Base-by-base conservation (phyloP, 345 rosid genomes). In the Carallia pectinifolia region DNA sequence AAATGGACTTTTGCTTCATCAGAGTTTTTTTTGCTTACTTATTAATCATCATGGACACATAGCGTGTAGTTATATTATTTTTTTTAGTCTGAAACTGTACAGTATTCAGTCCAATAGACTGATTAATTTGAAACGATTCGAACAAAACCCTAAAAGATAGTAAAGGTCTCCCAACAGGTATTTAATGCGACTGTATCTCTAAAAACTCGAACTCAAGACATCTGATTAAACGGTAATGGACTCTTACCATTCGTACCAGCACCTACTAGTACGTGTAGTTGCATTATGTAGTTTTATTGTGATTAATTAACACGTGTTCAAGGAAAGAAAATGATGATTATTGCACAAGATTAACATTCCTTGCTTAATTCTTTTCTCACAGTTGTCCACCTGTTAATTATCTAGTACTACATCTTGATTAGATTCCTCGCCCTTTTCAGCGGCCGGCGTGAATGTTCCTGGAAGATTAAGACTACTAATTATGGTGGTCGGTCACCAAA, bases 401-500 rank as follows among this genome's bases (percentile, higher is more conserved):
- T 23, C 23, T 23, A 23, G 23, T 33, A 2, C 34, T 15, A 33
- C 15, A 18, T 59, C 59, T 58, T 1, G 15, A 61, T 61, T 36
- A 23, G 60, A 36, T 66, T 37, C 70, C 9, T 23, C 70, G 34
- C 12, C 50, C 61, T 59, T 56, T 29, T n/a, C 48, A 33, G 66
- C 40, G 39, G 66, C 4, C 50, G 16, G 60, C 60, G 33, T 56
- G 53, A 8, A 53, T 53, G 62, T 80, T 77, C 64, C 79, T 47
- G 79, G 19, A 19, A 64, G 60, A 70, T 62, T 58, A 80, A 76
- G 78, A n/a, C 48, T 69, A 36, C 34, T 12, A 56, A 50, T 56
- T 38, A 6, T 5, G 36, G 29, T 18, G 71, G 71, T 67, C 71
- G 37, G 62, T 56, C 62, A 1, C 2, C 31, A 27, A 27, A 56